Percentiles rank a stretch among this genome's conserved stretches.
Conservation (phyloP, 129 eudicot genomes). For the Erigeron canadensis region DNA sequence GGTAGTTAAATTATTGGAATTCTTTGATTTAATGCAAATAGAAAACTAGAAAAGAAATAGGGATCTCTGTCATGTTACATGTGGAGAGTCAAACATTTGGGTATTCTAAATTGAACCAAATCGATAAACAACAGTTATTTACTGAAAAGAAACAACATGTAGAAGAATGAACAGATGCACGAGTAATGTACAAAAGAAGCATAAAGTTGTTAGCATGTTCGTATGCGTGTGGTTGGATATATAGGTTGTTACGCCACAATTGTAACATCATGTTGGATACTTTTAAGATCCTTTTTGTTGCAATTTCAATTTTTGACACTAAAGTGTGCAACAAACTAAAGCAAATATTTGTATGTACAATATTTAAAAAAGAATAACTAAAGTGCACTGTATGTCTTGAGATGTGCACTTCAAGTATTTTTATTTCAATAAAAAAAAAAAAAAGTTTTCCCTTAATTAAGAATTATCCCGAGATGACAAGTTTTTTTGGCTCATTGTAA, state of each 20-base stretch:
- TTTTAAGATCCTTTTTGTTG: neutral
- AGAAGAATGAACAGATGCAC: neutral
- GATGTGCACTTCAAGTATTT: neutral
- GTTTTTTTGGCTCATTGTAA: too few species aligned
- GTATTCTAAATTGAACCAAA: too few species aligned
- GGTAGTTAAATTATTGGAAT: neutral
- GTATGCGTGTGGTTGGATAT: neutral
- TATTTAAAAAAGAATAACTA: too few species aligned
- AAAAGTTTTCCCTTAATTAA: too few species aligned
- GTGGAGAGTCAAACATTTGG: too few species aligned
- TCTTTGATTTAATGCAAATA: neutral
- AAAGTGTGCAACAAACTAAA: neutral
- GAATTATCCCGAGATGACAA: too few species aligned
- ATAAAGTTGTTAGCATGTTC: neutral
- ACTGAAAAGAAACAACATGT: neutral
- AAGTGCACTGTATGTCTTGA: too few species aligned
- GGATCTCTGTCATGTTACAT: too few species aligned
- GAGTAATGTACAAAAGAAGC: neutral
- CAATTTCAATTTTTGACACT: neutral
- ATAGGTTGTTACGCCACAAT: neutral
- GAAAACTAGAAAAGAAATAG: neutral
- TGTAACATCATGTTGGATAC: too few species aligned
- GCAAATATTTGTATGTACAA: too few species aligned
- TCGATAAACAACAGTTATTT: neutral
- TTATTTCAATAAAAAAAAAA: too few species aligned